Evolutionary conservation across 2,329 filamentous ascomycete species (phyloP), one percentile per base, ranked within the genome.

Genomic region (Plenodomus tracheiphilus): DNA sequence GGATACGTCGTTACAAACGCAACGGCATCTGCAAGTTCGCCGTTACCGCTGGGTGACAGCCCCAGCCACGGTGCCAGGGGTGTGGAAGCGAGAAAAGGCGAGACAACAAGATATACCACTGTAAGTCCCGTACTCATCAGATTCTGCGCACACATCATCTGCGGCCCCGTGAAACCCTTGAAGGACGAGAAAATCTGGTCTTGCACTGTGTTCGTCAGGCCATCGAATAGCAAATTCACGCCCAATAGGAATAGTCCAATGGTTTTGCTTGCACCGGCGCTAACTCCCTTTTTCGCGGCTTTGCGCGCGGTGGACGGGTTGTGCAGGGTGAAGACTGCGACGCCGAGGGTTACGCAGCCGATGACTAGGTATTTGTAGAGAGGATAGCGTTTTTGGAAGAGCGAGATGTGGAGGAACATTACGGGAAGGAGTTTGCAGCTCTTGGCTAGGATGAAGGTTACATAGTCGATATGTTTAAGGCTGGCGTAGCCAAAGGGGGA

Each of bases 81-180:
- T 6, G 75, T 91, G 48, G 81, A 78, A 0, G 87, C 88, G n/a
- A 97, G 73, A 76, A 87, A 90, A 0, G 94, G 94, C 62, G 86
- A 88, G 17, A 91, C 66, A 16, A 93, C 57, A 38, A 99, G 83
- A 66, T 96, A 97, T 0, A 76, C 68, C 17, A 83, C 79, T 3
- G 92, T 97, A 47, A 97, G 79, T 39, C 85, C 68, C 3, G 91
- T 93, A 62, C 84, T 87, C 73, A 97, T 88, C 47, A 96, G 78
- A 71, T 97, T 99, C 74, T 97, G 91, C 34, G 93, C 92, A 70
- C 92, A 95, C 94, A 99, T 99, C 94, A 99, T 99, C 81, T 99
- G 94, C 51, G 93, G 91, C 9, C 94, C 94, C 2, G 85, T 84
- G 71, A 94, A 97, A 13, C 87, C 85, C 57, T 84, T 85, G 75